Percentiles rank a stretch among this genome's conserved stretches.
Conservation (phyloP, 108 stramenopile species). For the Fistulifera pelliculosa region DNA sequence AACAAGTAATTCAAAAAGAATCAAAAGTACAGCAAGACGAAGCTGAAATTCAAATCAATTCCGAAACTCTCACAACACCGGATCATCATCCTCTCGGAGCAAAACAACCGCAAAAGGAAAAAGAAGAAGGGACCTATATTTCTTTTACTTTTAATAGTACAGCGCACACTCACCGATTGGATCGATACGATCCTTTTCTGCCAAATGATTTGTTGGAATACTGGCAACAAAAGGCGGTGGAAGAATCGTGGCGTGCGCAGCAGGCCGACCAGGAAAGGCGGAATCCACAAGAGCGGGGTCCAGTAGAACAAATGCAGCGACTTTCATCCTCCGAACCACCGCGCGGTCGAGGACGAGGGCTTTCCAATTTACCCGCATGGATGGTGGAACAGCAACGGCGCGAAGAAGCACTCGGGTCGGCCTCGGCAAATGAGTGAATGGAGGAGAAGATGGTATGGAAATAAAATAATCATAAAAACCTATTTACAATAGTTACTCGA, state of each 20-base stretch:
- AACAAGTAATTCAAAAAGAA: too few relatives aligned
- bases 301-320: slow-evolving; percentile 6
- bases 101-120: neutral
- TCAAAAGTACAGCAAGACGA: too few relatives aligned
- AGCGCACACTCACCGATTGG: neutral
- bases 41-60: too few relatives aligned
- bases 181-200: slow-evolving; percentile 63
- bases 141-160: too few relatives aligned
- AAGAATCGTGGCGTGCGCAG: slow-evolving; percentile 32
- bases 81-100: too few relatives aligned
- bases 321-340: slow-evolving; percentile 6
- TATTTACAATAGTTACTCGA: too few relatives aligned
- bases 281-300: slow-evolving; percentile 25
- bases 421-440: neutral
- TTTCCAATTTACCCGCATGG: slow-evolving; percentile 82
- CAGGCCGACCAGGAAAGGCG: slow-evolving; percentile 39
- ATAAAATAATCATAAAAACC: too few relatives aligned
- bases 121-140: too few relatives aligned
- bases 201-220: slow-evolving; percentile 80
- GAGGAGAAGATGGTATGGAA: too few relatives aligned
- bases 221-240: slow-evolving; percentile 46
- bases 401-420: slow-evolving; percentile 6
- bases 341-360: slow-evolving; percentile 58
- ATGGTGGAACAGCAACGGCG: slow-evolving; percentile 63
- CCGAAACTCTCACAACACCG: too few relatives aligned